phyloP scores from a whole-genome alignment of 371 early-diverging fungal genomes.

The Lichtheimia corymbifera region DNA sequence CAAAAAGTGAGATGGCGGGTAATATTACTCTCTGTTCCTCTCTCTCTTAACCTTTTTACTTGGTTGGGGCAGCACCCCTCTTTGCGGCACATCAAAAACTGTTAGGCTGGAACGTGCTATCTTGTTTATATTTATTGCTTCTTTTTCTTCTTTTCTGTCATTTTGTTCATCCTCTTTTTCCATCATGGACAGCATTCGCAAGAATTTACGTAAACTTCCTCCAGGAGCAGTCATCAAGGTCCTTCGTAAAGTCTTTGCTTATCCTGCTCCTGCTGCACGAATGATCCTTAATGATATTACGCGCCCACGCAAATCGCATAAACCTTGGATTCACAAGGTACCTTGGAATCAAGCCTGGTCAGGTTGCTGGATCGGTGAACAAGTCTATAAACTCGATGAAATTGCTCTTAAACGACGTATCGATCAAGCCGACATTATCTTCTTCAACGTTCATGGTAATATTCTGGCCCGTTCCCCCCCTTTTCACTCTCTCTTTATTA shows the following conservation, averaged over 20 bases:
- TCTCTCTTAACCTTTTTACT: no score
- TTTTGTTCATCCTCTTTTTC: conserved; percentile 5
- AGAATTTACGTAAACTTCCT: conserved; percentile 35
- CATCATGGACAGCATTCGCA: conserved; percentile 37
- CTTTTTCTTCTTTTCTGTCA: conserved; percentile 15
- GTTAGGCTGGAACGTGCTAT: conserved; percentile 7
- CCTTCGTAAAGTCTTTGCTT: conserved; percentile 36
- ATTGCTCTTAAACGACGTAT: conserved; percentile 24
- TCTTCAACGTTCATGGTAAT: conserved; percentile 47
- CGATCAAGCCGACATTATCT: conserved; percentile 33
- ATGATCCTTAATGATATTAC: conserved; percentile 39
- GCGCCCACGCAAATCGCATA: conserved; percentile 37
- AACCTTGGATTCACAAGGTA: conserved; percentile 45
- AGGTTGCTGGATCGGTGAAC: conserved; percentile 49
- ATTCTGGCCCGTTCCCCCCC: background rate
- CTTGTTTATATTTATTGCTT: conserved; percentile 2
- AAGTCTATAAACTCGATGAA: conserved; percentile 24
- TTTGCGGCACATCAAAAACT: conserved; percentile 4
- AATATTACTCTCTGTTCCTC: no score
- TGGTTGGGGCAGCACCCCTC: no score
- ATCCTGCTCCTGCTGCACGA: conserved; percentile 43
- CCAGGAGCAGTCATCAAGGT: conserved; percentile 40
- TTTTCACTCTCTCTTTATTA: conserved; percentile 6
- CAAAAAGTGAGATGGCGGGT: background rate
- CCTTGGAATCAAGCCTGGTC: conserved; percentile 37